Percentiles rank a stretch among this genome's conserved stretches.
Conservation (phyloP, 805 yeast genomes). For the Yarrowia divulgata region DNA sequence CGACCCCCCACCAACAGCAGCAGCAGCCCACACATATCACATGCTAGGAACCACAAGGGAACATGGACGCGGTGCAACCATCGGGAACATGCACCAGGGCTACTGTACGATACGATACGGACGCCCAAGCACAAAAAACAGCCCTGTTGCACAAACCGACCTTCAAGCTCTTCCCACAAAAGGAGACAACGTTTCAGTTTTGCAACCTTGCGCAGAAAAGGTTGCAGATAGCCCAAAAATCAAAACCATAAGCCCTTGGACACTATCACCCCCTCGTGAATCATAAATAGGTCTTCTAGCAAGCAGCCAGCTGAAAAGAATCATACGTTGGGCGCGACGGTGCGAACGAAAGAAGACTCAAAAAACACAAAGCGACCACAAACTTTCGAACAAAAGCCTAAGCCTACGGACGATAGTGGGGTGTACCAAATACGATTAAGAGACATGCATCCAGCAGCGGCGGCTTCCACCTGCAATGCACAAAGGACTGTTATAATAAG, state of each 20-base stretch:
- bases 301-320: conserved; percentile 7
- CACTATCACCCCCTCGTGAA: conserved; percentile 2
- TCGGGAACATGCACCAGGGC: not conserved
- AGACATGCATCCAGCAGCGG: not conserved
- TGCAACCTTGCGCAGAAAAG: conserved; percentile 2
- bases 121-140: not conserved
- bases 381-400: not conserved
- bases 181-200: conserved; percentile 10
- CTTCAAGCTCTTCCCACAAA: not conserved
- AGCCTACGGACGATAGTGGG: too few relatives aligned
- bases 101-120: not conserved
- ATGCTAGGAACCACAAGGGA: conserved; percentile 22
- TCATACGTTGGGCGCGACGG: not conserved
- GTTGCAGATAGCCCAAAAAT: conserved; percentile 7
- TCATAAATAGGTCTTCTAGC: not conserved
- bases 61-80: not conserved
- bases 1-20: not conserved
- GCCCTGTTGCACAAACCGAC: not conserved
- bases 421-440: not conserved
- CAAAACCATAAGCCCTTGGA: not conserved
- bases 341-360: too few relatives aligned
- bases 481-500: conserved; percentile 18
- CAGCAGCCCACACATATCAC: conserved; percentile 2
- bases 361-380: not conserved
- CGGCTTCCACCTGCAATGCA: not conserved